phyloP scores from a whole-genome alignment of 1,284 basidiomycete genomes.

The Cutaneotrichosporon sp. region DNA sequence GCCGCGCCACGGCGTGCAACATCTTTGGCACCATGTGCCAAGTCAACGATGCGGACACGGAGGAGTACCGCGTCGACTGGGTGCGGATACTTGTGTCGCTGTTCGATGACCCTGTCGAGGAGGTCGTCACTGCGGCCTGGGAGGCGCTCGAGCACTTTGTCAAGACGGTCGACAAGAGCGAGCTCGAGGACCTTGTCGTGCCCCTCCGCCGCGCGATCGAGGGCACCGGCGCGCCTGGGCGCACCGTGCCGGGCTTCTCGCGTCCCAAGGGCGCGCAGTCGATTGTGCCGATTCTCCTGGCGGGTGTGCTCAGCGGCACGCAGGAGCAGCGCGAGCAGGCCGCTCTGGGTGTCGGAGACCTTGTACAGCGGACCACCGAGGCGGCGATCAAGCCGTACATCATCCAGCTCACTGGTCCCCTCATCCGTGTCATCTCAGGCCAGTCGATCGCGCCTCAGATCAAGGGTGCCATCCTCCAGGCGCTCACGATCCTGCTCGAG shows the following conservation, averaged over 20 bases:
- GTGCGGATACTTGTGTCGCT: slow-evolving; percentile 85
- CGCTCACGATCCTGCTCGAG: slow-evolving; percentile 76
- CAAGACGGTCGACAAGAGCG: slow-evolving; percentile 88
- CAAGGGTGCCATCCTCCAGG: slow-evolving; percentile 81
- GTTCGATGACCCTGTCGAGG: slow-evolving; percentile 72
- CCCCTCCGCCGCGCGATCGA: slow-evolving; percentile 88
- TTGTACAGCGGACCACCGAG: slow-evolving; percentile 87
- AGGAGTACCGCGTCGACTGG: slow-evolving; percentile 89
- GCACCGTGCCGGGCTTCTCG: slow-evolving; percentile 80
- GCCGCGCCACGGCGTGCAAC: slow-evolving; percentile 74
- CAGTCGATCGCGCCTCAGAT: slow-evolving; percentile 85
- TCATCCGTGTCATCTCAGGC: slow-evolving; percentile 88
- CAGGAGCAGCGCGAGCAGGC: slow-evolving; percentile 74
- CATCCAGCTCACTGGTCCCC: slow-evolving; percentile 91
- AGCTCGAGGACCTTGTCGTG: slow-evolving; percentile 83
- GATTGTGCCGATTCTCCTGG: slow-evolving; percentile 83
- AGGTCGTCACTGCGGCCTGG: slow-evolving; percentile 81
- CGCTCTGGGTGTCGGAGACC: slow-evolving; percentile 89
- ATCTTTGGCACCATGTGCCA: slow-evolving; percentile 80
- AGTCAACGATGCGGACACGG: slow-evolving; percentile 69
- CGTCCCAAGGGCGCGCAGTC: slow-evolving; percentile 87
- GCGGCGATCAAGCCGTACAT: slow-evolving; percentile 92
- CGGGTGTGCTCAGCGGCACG: slow-evolving; percentile 62
- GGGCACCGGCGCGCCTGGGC: slow-evolving; percentile 73
- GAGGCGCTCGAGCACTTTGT: slow-evolving; percentile 81